Base-by-base conservation (phyloP, 2,329 filamentous ascomycete species). In the Aspergillus novoparasiticus region DNA sequence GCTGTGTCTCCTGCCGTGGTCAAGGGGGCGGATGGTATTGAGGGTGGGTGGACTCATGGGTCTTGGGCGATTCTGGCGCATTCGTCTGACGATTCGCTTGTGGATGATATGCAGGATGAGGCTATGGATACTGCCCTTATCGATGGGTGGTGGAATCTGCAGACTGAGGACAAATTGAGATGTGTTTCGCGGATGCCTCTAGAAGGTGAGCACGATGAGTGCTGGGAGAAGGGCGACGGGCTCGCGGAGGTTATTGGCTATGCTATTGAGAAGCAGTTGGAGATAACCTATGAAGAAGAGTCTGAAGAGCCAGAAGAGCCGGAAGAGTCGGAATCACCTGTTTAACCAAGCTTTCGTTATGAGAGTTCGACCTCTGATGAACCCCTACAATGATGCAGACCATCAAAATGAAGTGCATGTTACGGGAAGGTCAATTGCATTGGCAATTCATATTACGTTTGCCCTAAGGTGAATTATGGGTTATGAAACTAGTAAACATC, bases 41-140 rank as follows among this genome's bases (percentile, higher is more conserved):
- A 73, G 57, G 68, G 69, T 28, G 75, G 74, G 0, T 81, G 77
- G 75, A 69, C 67, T 48, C 66, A 66, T 46, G 78, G 78, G 8
- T 66, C 70, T 39, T 67, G 80, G 43, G 74, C 75, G 14, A 71
- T 82, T 12, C 63, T 83, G 34, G 79, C 78, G 30, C 75, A 79
- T 60, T 81, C 80, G 5, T 60, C 61, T n/a, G 75, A 76, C 21
- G 81, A 83, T 70, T 74, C 71, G 46, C 67, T 82, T 39, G 78
- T 82, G 10, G 77, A 81, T 69, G 62, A 64, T 51, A 66, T 62
- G 1, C 81, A 83, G 66, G 57, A 73, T 8, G 72, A 76, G 50
- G 70, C 56, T 2, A 81, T 87, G 84, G 70, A 83, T 81, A 66
- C 83, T 81, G 66, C 83, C 75, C 75, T 81, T 75, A 75, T 86